Evolutionary conservation across 129 eudicot species (phyloP), one percentile per base, ranked within the genome.

Genomic region (Glebionis coronaria): DNA sequence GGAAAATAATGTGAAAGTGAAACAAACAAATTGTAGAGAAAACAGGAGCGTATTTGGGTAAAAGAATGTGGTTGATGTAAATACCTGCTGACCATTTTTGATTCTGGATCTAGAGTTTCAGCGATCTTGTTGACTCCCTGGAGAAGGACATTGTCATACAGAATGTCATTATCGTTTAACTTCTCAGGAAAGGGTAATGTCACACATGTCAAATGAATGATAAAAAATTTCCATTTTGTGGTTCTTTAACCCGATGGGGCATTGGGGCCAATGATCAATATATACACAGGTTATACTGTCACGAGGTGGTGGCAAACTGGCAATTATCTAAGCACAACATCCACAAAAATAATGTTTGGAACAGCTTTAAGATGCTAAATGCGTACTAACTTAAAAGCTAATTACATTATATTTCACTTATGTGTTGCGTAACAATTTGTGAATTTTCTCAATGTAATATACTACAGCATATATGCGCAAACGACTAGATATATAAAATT

Each of bases 61-160:
- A 23, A 70, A 23, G 59, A 67, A 67, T 35, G 31, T 15, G 40
- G 40, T 16, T 50, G 47, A 19, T 8, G 45, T 23, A n/a, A 44
- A 76, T 71, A 77, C 81, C 81, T 77, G 65, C 70, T 76, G 40
- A 71, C n/a, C 51, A 21, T 49, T 63, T 68, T 72, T n/a, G 68
- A 61, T 35, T 77, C 74, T 42, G 57, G 53, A 21, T 64, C 77
- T 50, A 65, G 40, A 71, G 16, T 58, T 23, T 71, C 73, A 6
- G 72, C 81, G 57, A 77, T 65, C 16, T 71, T 64, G 65, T 68
- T 76, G 27, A 76, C 63, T 23, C 80, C 80, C 81, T 77, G 77
- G n/a, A 21, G 57, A 71, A 63, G 56, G 52, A 50, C 50, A 5
- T 29, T 3, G 56, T 50, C 62, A 77, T 29, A 16, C 45, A 20